These are phyloP conservation scores for Vairimorpha apis DNA, from an alignment of 371 early-diverging fungal species.

Conservation along the genomic window DNA sequence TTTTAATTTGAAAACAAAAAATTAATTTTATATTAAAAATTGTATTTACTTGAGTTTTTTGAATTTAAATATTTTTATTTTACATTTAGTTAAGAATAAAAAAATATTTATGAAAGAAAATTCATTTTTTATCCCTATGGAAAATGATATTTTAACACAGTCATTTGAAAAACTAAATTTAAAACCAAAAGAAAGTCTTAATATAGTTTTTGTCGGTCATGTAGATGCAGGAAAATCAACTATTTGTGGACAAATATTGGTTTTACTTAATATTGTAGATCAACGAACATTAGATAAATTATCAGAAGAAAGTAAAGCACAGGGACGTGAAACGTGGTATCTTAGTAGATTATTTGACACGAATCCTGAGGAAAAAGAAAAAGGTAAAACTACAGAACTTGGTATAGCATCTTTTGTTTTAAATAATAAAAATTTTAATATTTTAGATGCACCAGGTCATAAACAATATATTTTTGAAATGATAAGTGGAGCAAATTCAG, in stretches of 20 bases:
- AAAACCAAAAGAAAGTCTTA: slow-evolving; percentile 25
- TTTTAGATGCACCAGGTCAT: slow-evolving; percentile 83
- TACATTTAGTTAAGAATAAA: too few relatives aligned
- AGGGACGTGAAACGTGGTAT: slow-evolving; percentile 65
- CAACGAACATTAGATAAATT: slow-evolving; percentile 97
- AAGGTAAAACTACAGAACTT: slow-evolving; percentile 61
- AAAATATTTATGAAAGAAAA: too few relatives aligned
- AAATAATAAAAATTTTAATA: slow-evolving; percentile 68
- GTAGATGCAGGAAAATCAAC: slow-evolving; percentile 99
- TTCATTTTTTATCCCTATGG: too few relatives aligned
- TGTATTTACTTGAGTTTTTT: too few relatives aligned
- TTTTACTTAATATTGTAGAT: slow-evolving; percentile 95
- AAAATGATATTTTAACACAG: too few relatives aligned
- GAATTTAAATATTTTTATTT: too few relatives aligned
- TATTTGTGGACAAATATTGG: slow-evolving; percentile 95
- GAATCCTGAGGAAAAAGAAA: slow-evolving; percentile 70
- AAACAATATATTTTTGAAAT: slow-evolving; percentile 94
- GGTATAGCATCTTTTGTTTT: slow-evolving; percentile 82
- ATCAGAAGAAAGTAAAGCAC: slow-evolving; percentile 90
- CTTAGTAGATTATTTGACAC: slow-evolving; percentile 63
- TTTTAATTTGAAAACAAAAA: too few relatives aligned
- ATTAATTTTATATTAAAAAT: too few relatives aligned
- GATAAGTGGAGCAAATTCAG: slow-evolving; percentile 92
- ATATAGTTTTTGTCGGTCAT: slow-evolving; percentile 94
- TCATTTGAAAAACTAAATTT: too few relatives aligned